Evolutionary conservation across 2,329 filamentous ascomycete species (phyloP), one percentile per base, ranked within the genome.

Genomic region (Cladosporium oxysporum): DNA sequence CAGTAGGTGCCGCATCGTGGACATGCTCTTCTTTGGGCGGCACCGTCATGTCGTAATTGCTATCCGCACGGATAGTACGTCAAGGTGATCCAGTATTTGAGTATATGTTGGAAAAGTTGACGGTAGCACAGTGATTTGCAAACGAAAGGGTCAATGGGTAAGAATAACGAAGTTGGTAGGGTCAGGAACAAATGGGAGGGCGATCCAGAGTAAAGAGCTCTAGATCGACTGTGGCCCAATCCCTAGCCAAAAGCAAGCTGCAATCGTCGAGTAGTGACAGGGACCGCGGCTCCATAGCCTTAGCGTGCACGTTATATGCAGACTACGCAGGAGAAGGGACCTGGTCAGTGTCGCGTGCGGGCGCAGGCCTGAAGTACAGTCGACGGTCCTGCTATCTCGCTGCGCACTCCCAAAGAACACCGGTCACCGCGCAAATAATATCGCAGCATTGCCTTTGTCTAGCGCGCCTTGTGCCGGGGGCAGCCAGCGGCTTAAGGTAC

Each of bases 401-500:
- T 31, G 52, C 52, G 28, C 52, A 33, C 52, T 47, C 49, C 49
- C 28, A 29, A 26, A 58, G 29, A 41, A 33, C 55, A 33, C 55
- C 23, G 33, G 55, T 58, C 33, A 58, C 29, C 55, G 23, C 55
- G 55, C 55, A 58, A 53, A 35, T 35, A 41, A 58, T 55, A 33
- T 55, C 52, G 52, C 52, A 55, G 41, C 16, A n/a, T 33, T 31
- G 28, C 52, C 18, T 55, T 55, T 33, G 28, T 33, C 52, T 55
- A 55, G 52, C 28, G 52, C 18, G 11, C 16, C 28, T 33, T 55
- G 52, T 55, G 57, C 57, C 31, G 55, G 55, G 60, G 60, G 49
- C 47, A 53, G 47, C 33, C 33, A 35, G 61, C 61, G 61, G 61
- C 61, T 63, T 63, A 63, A 63, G 61, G 61, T 63, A 63, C 61